phyloP scores from a whole-genome alignment of 176 grass and related monocot species.

The Triticum turgidum region DNA sequence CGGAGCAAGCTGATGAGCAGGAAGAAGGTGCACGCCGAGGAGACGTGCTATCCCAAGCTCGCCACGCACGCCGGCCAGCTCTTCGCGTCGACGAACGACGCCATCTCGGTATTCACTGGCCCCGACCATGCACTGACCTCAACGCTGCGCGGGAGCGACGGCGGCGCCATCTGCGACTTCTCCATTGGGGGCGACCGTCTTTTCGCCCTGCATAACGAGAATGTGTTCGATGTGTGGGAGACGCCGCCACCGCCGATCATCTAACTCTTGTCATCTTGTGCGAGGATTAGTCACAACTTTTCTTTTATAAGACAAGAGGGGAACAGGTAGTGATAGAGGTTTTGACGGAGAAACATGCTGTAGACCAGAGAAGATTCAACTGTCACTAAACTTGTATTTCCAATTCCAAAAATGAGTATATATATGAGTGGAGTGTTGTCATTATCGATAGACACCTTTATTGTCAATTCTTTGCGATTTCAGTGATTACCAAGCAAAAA shows the following conservation, averaged over 20 bases:
- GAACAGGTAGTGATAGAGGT: not conserved
- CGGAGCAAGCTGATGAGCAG: slow-evolving; percentile 65
- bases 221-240: slow-evolving; percentile 92
- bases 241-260: slow-evolving; percentile 67
- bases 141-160: slow-evolving; percentile 52
- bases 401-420: not conserved
- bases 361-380: not conserved
- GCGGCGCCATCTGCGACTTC: slow-evolving; percentile 84
- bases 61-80: slow-evolving; percentile 68
- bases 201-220: slow-evolving; percentile 75
- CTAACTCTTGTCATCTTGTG: not conserved
- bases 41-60: slow-evolving; percentile 91
- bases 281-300: not conserved
- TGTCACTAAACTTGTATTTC: not conserved
- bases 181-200: slow-evolving; percentile 75
- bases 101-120: slow-evolving; percentile 80
- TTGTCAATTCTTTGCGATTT: not conserved
- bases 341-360: not conserved
- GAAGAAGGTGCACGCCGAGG: slow-evolving; percentile 41
- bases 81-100: slow-evolving; percentile 70
- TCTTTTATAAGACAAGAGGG: not conserved
- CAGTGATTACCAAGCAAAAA: slow-evolving; percentile 12
- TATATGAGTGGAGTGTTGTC: not conserved
- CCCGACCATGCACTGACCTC: slow-evolving; percentile 68
- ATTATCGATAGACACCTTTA: not conserved